Evolutionary conservation across 2,329 filamentous ascomycete genomes (phyloP).

Genomic region (Colletotrichum zoysiae): DNA sequence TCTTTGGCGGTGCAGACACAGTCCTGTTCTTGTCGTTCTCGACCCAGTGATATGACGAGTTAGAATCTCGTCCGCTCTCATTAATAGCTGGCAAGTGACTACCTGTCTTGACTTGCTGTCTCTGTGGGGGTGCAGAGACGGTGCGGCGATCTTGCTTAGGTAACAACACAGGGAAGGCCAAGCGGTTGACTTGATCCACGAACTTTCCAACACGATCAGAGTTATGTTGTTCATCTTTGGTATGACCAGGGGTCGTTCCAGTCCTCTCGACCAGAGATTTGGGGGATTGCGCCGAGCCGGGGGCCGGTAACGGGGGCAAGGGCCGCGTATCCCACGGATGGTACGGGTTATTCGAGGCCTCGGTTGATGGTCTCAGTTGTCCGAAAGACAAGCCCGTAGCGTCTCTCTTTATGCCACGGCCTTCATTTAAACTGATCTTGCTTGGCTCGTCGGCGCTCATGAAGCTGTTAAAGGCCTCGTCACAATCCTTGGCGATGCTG

Average conservation of each 20-base stretch:
- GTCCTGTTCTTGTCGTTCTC: slow-evolving; percentile 55
- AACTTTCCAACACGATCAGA: slow-evolving; percentile 39
- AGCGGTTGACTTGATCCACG: slow-evolving; percentile 42
- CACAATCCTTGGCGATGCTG: slow-evolving; percentile 89
- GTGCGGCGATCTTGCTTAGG: slow-evolving; percentile 59
- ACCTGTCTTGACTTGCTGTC: slow-evolving; percentile 54
- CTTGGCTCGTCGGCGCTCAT: slow-evolving; percentile 56
- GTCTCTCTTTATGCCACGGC: slow-evolving; percentile 49
- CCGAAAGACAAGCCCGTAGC: slow-evolving; percentile 59
- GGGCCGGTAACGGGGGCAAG: slow-evolving; percentile 62
- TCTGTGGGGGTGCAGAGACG: slow-evolving; percentile 65
- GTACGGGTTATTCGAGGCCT: slow-evolving; percentile 49
- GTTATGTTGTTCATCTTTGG: slow-evolving; percentile 27
- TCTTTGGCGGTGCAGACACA: slow-evolving; percentile 60
- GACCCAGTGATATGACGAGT: slow-evolving; percentile 25
- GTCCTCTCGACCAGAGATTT: background rate
- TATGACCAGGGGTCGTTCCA: background rate
- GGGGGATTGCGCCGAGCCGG: slow-evolving; percentile 21
- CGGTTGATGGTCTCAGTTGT: slow-evolving; percentile 51
- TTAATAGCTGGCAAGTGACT: slow-evolving; percentile 63
- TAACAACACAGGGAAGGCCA: slow-evolving; percentile 50
- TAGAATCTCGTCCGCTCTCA: slow-evolving; percentile 53
- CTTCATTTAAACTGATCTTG: slow-evolving; percentile 48
- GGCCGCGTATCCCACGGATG: slow-evolving; percentile 61
- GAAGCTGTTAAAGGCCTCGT: slow-evolving; percentile 84